Percentiles rank a stretch among this genome's conserved stretches.
Evolutionary conservation across 345 rosid species (phyloP).

Genomic region (Brassica cretica): DNA sequence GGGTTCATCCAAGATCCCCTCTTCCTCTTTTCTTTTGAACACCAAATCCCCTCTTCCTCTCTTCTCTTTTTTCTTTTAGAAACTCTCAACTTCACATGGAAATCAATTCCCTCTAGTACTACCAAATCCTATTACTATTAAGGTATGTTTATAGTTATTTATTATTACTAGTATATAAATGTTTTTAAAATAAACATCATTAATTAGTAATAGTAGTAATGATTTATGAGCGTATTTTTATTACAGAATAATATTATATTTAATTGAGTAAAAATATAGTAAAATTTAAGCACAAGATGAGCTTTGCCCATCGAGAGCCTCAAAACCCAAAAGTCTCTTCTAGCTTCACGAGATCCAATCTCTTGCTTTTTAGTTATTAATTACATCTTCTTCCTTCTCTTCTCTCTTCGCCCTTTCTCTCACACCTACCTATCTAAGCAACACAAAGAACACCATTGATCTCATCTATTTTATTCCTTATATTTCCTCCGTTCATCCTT

Average conservation of each 20-base stretch:
- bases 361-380: conserved; percentile 39
- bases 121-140: conserved; percentile 19
- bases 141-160: conserved; percentile 22
- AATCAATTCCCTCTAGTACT: conserved; percentile 26
- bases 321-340: conserved; percentile 43
- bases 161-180: not conserved
- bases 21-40: not conserved
- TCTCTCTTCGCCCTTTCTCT: conserved; percentile 26
- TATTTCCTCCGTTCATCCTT: conserved; percentile 22
- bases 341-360: conserved; percentile 77
- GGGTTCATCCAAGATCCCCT: conserved; percentile 50
- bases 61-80: conserved; percentile 10
- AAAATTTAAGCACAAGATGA: conserved; percentile 52
- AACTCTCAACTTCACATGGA: conserved; percentile 40
- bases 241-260: conserved; percentile 10
- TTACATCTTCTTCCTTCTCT: conserved; percentile 38
- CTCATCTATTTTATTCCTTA: conserved; percentile 23
- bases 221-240: conserved; percentile 24
- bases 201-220: conserved; percentile 29
- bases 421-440: conserved; percentile 33
- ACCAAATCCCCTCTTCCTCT: not conserved
- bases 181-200: not conserved
- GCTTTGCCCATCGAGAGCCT: conserved; percentile 56
- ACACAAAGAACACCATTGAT: conserved; percentile 34
- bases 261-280: conserved; percentile 2